Percentiles rank a stretch among this genome's conserved stretches.
phyloP scores from a whole-genome alignment of 768 basidiomycete genomes.

The Punctularia strigosozonata region DNA sequence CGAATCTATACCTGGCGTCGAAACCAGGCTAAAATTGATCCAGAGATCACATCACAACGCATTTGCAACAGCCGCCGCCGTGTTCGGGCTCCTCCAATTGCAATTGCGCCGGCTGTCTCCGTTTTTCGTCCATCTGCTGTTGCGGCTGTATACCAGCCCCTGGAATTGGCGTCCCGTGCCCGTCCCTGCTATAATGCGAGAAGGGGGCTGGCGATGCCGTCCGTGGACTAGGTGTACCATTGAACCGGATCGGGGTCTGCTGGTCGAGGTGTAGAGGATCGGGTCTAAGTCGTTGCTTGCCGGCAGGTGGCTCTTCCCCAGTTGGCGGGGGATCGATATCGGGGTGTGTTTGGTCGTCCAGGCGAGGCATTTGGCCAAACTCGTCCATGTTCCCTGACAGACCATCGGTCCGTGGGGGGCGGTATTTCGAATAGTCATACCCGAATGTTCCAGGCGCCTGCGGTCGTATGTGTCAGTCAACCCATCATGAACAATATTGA shows the following conservation, averaged over 20 bases:
- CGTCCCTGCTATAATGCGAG: slow-evolving; percentile 35
- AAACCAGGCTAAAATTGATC: not conserved
- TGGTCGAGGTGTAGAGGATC: slow-evolving; percentile 17
- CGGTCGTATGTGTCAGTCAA: no score
- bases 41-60: slow-evolving; percentile 65
- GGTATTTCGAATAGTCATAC: slow-evolving; percentile 63
- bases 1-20: no score
- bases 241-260: slow-evolving; percentile 1
- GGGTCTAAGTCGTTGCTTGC: slow-evolving; percentile 12
- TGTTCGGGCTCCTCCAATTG: slow-evolving; percentile 35
- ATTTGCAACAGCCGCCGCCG: slow-evolving; percentile 65
- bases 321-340: slow-evolving; percentile 10
- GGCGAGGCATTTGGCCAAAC: slow-evolving; percentile 38
- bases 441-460: slow-evolving; percentile 81
- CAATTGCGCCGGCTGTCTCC: slow-evolving; percentile 9
- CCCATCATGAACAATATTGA: no score
- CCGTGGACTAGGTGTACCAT: slow-evolving; percentile 10
- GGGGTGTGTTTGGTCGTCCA: slow-evolving; percentile 7
- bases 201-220: slow-evolving; percentile 53
- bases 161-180: slow-evolving; percentile 12
- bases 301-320: slow-evolving; percentile 11
- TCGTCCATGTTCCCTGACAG: slow-evolving; percentile 42
- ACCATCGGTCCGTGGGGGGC: slow-evolving; percentile 28
- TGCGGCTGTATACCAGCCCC: not conserved
- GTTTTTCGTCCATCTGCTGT: slow-evolving; percentile 5